A percentile compares a stretch with the other conserved stretches of the same genome.
These are phyloP conservation scores for Nitzschia palea DNA, from an alignment of 108 stramenopile species.

Conservation along the genomic window DNA sequence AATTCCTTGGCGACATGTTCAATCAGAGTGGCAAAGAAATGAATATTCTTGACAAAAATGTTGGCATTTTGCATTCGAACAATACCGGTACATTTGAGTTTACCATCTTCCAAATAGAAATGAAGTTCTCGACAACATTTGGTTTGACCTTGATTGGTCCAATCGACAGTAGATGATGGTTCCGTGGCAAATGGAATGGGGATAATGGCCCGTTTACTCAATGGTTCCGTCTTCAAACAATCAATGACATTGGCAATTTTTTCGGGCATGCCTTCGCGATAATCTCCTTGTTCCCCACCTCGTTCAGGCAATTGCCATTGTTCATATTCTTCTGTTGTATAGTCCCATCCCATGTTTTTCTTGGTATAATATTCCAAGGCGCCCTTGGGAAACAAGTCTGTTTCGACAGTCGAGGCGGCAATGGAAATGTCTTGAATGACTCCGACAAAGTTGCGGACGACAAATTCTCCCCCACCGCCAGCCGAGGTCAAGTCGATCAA, in stretches of 20 bases:
- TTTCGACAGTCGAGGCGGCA: constrained; percentile 48
- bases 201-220: constrained; percentile 57
- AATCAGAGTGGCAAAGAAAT: constrained; percentile 60
- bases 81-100: constrained; percentile 55
- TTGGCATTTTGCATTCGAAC: constrained; percentile 65
- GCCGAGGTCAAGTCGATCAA: constrained; percentile 44
- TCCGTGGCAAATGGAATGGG: constrained; percentile 50
- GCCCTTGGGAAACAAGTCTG: constrained; percentile 54
- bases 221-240: constrained; percentile 49
- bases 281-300: constrained; percentile 66
- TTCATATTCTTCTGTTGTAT: constrained; percentile 43
- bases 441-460: constrained; percentile 58
- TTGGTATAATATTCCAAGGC: constrained; percentile 59
- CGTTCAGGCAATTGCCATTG: constrained; percentile 46
- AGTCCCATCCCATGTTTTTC: constrained; percentile 60
- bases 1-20: constrained; percentile 51
- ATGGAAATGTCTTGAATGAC: constrained; percentile 54
- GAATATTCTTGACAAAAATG: constrained; percentile 66
- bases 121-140: constrained; percentile 66
- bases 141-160: constrained; percentile 58
- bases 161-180: constrained; percentile 39
- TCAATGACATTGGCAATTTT: constrained; percentile 65
- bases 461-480: constrained; percentile 49
- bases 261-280: constrained; percentile 53
- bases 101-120: constrained; percentile 59